Conservation (phyloP, 805 yeast genomes). For the Wickerhamiella galacta region DNA sequence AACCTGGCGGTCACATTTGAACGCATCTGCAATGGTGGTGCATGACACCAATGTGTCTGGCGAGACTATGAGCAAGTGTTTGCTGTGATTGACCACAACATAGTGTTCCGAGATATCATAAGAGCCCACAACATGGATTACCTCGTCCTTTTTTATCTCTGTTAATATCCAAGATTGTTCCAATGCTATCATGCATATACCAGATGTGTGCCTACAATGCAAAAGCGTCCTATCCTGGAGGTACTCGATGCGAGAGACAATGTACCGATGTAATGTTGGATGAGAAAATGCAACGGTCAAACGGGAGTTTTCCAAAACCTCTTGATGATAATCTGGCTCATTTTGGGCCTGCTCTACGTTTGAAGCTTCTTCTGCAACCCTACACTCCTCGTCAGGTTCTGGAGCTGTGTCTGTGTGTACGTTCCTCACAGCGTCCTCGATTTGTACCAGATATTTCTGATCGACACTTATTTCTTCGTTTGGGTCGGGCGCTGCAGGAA, state of each 20-base stretch:
- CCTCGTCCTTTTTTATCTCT: conserved; percentile 16
- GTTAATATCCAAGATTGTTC: conserved; percentile 19
- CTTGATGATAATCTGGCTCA: neutral
- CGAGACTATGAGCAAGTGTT: conserved; percentile 54
- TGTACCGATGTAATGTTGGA: conserved; percentile 2
- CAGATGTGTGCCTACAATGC: conserved; percentile 3
- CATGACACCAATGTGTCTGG: conserved; percentile 77
- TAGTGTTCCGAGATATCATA: conserved; percentile 7
- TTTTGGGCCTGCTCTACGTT: neutral
- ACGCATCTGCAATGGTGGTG: conserved; percentile 61
- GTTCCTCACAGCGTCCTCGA: no score
- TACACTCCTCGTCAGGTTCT: neutral
- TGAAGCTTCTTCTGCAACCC: neutral
- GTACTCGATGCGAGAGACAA: neutral
- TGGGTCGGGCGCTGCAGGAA: no score
- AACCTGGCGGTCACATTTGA: conserved; percentile 56
- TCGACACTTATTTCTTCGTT: no score
- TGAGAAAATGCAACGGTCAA: conserved; percentile 1
- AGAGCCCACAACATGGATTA: conserved; percentile 20
- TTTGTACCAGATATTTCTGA: no score
- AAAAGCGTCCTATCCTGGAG: conserved; percentile 1
- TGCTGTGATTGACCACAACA: conserved; percentile 33
- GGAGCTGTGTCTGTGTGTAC: no score
- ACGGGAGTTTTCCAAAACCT: neutral
- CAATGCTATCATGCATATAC: conserved; percentile 7